Evolutionary conservation across 2,329 filamentous ascomycete species (phyloP), one percentile per base, ranked within the genome.

Genomic region (Nothophoma quercina): DNA sequence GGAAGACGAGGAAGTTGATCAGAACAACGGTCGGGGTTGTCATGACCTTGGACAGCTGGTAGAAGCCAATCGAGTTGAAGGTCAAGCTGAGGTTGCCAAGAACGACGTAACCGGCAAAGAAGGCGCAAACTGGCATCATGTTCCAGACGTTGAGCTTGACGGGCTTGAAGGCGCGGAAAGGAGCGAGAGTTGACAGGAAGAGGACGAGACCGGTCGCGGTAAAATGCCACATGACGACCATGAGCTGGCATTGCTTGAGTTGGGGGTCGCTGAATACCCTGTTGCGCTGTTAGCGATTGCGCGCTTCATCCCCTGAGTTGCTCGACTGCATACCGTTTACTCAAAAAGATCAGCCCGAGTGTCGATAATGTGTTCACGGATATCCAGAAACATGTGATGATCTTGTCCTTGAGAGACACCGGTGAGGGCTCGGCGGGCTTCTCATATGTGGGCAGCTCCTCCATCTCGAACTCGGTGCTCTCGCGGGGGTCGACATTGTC

Each of bases 141-240:
- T 77, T 67, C 56, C 76, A 63, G 34, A 77, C 71, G 18, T 77
- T 77, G 13, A 79, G 59, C 16, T 75, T 74, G 33, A 78, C 62
- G 10, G 75, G 73, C 47, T 78, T 75, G 69, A 79, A 79, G 30
- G 77, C 72, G 58, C 74, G 70, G 68, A 79, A 79, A 10, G 77
- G 75, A 1, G 62, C 65, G 25, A 71, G 72, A 42, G 74, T 76
- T 2, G 77, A 72, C 44, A 79, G 51, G 62, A 71, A 78, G 33
- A 79, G 72, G 36, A 78, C 76, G 51, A 77, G 70, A 26, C 71
- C 68, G 45, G 77, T 79, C 26, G 76, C 77, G 21, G 73, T 71
- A 55, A 79, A 79, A 59, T 79, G 77, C 77, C 76, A 79, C 73
- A 78, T 79, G 15, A 77, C 77, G 36, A 79, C 77, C 59, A 76